Evolutionary conservation across 1,284 basidiomycete species (phyloP), one percentile per base, ranked within the genome.

Genomic region (Ustilago bromivora): DNA sequence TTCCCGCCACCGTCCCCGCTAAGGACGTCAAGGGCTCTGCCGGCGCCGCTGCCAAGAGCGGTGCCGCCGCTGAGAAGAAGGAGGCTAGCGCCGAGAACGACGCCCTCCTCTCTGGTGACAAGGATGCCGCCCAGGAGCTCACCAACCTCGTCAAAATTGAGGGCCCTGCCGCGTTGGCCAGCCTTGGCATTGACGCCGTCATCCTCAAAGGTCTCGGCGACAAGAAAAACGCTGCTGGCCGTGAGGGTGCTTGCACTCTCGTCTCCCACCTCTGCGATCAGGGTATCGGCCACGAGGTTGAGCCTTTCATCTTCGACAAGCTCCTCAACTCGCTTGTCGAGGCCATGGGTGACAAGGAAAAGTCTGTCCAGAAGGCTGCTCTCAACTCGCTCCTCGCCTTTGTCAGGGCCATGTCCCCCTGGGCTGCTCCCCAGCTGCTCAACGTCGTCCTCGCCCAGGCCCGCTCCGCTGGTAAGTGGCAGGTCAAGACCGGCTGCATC

Each of bases 401-500:
- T 85, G 92, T 92, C 85, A 89, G 92, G 84, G 89, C 90, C 81
- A 94, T 95, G 92, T 95, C 93, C 89, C 92, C 93, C 38, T 98
- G 96, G 95, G 93, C 92, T 58, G 89, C 93, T 41, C 90, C 91
- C 71, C 90, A 94, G 85, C 88, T 98, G 85, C 92, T 99, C 85
- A 94, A 95, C 71, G 89, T 92, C 78, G 90, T 99, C 87, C 94
- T 99, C 87, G 90, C 94, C 88, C 92, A 98, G 89, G 93, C 97
- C 89, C 93, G 93, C 89, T 94, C 93, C 82, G 94, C 95, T 86
- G 96, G 96, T 86, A 99, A 99, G 89, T 99, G 96, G 97, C 97
- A 99, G 88, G 88, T 98, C 90, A 99, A 99, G 92, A 93, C 92
- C 40, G 96, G 96, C 67, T 91, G 92, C 46, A 89, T 99, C 76